A percentile compares a stretch with the other conserved stretches of the same genome.
phyloP scores from a whole-genome alignment of 148 eudicot genomes.

The Silene latifolia region DNA sequence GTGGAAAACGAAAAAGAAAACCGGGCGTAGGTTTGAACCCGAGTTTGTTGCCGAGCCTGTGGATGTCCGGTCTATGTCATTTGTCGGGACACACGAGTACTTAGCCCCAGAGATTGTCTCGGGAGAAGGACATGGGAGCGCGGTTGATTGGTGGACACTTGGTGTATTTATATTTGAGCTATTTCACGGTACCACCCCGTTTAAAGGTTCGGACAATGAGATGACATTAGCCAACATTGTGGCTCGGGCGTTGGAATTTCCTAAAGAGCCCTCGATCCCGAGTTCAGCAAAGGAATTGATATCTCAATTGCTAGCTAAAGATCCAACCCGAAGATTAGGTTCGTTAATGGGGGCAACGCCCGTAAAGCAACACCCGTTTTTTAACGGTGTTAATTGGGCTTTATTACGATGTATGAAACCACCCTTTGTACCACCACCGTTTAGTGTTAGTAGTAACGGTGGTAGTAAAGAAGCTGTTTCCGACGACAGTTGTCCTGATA shows the following conservation, averaged over 20 bases:
- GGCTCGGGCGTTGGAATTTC: constrained; percentile 95
- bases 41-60: constrained; percentile 82
- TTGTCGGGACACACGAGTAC: constrained; percentile 97
- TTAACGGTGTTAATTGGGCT: constrained; percentile 92
- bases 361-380: constrained; percentile 71
- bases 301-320: constrained; percentile 64
- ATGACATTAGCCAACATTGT: constrained; percentile 80
- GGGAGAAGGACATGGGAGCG: constrained; percentile 96
- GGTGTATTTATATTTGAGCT: constrained; percentile 82
- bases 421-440: constrained; percentile 65
- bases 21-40: constrained; percentile 41
- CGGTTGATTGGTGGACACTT: constrained; percentile 98
- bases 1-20: constrained; percentile 54
- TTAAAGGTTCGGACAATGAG: constrained; percentile 80
- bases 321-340: constrained; percentile 71
- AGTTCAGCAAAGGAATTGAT: constrained; percentile 66
- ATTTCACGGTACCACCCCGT: constrained; percentile 85
- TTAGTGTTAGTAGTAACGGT: constrained; percentile 34
- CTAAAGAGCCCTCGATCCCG: constrained; percentile 72
- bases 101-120: constrained; percentile 95
- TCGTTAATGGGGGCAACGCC: constrained; percentile 74
- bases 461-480: constrained; percentile 43
- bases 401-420: constrained; percentile 74
- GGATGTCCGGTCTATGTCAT: constrained; percentile 92
- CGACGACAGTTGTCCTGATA: constrained; percentile 67